These are phyloP conservation scores for Dicorynia guianensis DNA, from an alignment of 306 rosid species.

Conservation along the genomic window DNA sequence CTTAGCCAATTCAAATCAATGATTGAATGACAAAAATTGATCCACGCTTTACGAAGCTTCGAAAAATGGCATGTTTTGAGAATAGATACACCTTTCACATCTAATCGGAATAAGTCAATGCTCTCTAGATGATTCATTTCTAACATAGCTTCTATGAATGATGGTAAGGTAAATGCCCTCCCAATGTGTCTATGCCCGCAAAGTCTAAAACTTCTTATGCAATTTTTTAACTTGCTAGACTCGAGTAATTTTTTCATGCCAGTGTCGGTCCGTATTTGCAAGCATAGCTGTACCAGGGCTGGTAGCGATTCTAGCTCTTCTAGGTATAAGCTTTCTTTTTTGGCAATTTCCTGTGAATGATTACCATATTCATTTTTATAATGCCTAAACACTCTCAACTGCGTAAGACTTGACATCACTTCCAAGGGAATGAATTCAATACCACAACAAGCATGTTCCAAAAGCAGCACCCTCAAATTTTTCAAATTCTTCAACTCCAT, in stretches of 20 bases:
- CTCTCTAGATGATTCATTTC: neutral
- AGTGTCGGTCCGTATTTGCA: neutral
- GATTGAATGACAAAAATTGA: no score
- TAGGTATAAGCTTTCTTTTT: neutral
- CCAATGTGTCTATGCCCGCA: neutral
- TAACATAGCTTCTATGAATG: neutral
- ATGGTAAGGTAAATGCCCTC: no score
- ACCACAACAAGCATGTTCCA: neutral
- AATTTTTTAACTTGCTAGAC: neutral
- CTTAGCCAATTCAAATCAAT: no score
- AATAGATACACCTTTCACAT: fast-evolving
- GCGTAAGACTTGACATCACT: neutral
- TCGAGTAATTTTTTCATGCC: neutral
- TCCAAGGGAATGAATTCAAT: neutral
- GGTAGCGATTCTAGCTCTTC: slow-evolving; percentile 22
- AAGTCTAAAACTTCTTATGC: neutral
- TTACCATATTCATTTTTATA: neutral
- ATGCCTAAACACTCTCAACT: neutral
- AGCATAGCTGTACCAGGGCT: slow-evolving; percentile 7
- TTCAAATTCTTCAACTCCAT: neutral
- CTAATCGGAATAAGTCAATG: no score
- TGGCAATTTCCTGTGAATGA: no score
- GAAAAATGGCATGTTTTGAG: no score
- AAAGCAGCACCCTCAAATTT: neutral
- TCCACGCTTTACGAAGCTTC: no score